Percentiles rank a stretch among this genome's conserved stretches.
These are phyloP conservation scores for Entrophospora sp. DNA, from an alignment of 192 early-diverging fungal genomes.

Conservation along the genomic window DNA sequence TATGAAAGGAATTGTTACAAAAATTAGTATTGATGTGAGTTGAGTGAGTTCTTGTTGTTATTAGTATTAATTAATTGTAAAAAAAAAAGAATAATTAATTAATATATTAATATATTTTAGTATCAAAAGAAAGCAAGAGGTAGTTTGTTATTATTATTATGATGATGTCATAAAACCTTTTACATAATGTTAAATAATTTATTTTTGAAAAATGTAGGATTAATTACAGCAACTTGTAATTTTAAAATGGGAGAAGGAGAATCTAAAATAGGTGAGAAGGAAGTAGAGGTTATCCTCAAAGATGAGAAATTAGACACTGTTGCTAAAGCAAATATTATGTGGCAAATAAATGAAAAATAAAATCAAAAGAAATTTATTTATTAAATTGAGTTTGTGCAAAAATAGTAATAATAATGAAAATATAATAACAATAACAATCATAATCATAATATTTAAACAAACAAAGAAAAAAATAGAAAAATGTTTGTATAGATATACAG, in stretches of 20 bases:
- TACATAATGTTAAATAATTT: not conserved
- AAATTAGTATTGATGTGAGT: constrained; percentile 44
- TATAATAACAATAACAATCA: too few species aligned
- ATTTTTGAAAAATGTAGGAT: constrained; percentile 4
- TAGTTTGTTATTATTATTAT: not conserved
- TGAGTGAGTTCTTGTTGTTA: not conserved
- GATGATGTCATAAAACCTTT: not conserved
- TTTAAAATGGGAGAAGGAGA: constrained; percentile 15
- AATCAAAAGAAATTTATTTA: not conserved
- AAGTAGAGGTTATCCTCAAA: constrained; percentile 20
- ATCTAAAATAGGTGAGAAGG: not conserved
- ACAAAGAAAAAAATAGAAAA: too few species aligned
- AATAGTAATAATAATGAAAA: too few species aligned
- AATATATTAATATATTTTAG: constrained; percentile 6
- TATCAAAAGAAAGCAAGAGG: constrained; percentile 35
- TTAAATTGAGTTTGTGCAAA: not conserved
- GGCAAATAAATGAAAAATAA: not conserved
- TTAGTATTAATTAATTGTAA: not conserved
- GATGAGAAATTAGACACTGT: constrained; percentile 24
- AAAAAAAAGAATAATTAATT: not conserved
- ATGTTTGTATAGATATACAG: too few species aligned
- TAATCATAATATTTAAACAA: too few species aligned
- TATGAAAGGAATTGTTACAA: constrained; percentile 39
- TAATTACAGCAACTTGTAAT: constrained; percentile 31
- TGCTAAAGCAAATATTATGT: constrained; percentile 24